Conservation (phyloP, 2,329 filamentous ascomycete genomes). For the Scytalidium lignicola region DNA sequence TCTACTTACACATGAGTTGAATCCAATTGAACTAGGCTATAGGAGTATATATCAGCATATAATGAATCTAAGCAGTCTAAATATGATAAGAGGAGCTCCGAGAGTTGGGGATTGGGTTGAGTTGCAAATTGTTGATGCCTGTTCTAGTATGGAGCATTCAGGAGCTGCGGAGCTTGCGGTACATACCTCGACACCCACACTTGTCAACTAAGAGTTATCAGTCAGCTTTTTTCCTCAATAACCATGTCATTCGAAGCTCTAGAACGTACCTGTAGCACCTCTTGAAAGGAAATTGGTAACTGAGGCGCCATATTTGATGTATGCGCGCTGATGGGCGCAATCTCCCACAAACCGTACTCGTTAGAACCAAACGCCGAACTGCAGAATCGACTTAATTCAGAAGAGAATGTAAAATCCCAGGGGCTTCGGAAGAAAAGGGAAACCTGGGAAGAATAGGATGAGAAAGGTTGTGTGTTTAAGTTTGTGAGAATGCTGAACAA, state of each 20-base stretch:
- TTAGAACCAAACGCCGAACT: neutral
- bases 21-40: slow-evolving; percentile 70
- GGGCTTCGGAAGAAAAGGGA: neutral
- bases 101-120: neutral
- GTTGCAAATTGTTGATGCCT: slow-evolving; percentile 14
- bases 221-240: slow-evolving; percentile 50
- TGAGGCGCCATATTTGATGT: slow-evolving; percentile 38
- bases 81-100: slow-evolving; percentile 1
- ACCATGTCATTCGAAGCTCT: slow-evolving; percentile 81
- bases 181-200: slow-evolving; percentile 48
- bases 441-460: neutral
- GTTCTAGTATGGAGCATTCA: slow-evolving; percentile 10
- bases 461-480: neutral
- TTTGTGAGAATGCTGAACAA: neutral
- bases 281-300: slow-evolving; percentile 88
- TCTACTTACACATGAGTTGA: slow-evolving; percentile 75
- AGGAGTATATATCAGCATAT: slow-evolving; percentile 27
- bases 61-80: neutral
- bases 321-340: neutral
- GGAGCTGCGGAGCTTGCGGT: slow-evolving; percentile 12
- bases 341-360: neutral
- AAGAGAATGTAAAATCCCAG: neutral
- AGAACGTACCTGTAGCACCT: slow-evolving; percentile 81
- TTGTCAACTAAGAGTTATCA: slow-evolving; percentile 39
- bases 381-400: neutral